Conservation (phyloP, 225 moss, liverwort and hornwort genomes). For the Sphagnum tenellum region DNA sequence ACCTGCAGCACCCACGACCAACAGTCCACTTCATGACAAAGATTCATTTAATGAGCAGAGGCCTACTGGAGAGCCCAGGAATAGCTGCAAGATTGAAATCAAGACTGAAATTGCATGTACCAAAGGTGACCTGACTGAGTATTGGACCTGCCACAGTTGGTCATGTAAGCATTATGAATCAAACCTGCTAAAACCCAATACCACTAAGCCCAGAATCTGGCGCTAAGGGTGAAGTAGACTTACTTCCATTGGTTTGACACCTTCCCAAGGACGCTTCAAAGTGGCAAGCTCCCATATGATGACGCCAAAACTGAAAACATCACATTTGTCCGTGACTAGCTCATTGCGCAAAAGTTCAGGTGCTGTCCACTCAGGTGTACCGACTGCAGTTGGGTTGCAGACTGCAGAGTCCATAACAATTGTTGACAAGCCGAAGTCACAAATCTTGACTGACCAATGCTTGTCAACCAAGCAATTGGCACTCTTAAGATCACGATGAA, state of each 20-base stretch:
- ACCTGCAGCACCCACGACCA: constrained; percentile 43
- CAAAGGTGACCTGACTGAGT: too few species aligned
- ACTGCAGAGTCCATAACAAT: constrained; percentile 60
- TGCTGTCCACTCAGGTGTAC: constrained; percentile 98
- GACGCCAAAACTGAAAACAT: constrained; percentile 94
- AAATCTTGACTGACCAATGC: constrained; percentile 90
- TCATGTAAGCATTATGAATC: too few species aligned
- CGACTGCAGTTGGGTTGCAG: constrained; percentile 65
- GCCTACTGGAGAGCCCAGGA: too few species aligned
- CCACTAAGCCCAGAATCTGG: too few species aligned
- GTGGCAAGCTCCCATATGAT: constrained; percentile 99
- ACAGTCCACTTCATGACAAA: constrained; percentile 19
- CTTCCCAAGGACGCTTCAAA: constrained; percentile 84
- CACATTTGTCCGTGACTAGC: constrained; percentile 89
- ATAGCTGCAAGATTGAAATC: too few species aligned
- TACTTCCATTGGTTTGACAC: constrained; percentile 84
- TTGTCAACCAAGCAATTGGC: constrained; percentile 99
- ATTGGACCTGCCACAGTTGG: too few species aligned
- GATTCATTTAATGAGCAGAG: background rate
- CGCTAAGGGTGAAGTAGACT: constrained; percentile 7
- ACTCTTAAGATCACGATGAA: constrained; percentile 96
- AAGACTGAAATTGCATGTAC: too few species aligned
- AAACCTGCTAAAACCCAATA: too few species aligned
- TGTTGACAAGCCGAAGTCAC: constrained; percentile 92
- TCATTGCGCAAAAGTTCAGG: constrained; percentile 94